These are phyloP conservation scores for Prinsepia uniflora DNA, from an alignment of 306 rosid genomes.

Conservation along the genomic window DNA sequence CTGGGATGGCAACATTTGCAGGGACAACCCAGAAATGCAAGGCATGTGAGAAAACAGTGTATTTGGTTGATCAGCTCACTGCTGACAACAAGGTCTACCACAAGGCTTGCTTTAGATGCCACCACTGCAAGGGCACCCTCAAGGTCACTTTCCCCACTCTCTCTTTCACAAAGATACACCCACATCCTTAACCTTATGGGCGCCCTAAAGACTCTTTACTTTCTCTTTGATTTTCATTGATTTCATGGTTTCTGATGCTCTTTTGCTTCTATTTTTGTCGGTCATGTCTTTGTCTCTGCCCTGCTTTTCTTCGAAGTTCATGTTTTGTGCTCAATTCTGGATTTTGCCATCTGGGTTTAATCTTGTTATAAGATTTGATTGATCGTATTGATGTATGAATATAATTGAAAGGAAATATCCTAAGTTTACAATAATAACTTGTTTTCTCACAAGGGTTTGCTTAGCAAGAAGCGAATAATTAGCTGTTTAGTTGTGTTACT, in stretches of 20 bases:
- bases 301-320: background rate
- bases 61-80: conserved; percentile 80
- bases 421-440: background rate
- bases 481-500: conserved; percentile 1
- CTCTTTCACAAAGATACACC: background rate
- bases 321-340: background rate
- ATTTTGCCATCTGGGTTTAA: conserved; percentile 1
- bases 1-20: conserved; percentile 66
- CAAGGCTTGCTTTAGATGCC: conserved; percentile 89
- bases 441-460: background rate
- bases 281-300: background rate
- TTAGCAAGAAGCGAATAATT: background rate
- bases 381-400: conserved; percentile 18
- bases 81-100: conserved; percentile 84
- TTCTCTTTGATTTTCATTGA: background rate
- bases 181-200: background rate
- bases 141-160: conserved; percentile 39
- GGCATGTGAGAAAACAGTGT: conserved; percentile 89
- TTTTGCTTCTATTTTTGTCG: background rate
- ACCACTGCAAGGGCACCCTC: conserved; percentile 96
- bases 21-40: conserved; percentile 95
- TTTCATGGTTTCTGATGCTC: conserved; percentile 12
- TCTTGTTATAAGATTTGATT: conserved; percentile 5
- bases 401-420: background rate
- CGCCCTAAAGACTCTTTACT: background rate